Base-by-base conservation (phyloP, 768 basidiomycete genomes). In the Macrocybe gigantea region DNA sequence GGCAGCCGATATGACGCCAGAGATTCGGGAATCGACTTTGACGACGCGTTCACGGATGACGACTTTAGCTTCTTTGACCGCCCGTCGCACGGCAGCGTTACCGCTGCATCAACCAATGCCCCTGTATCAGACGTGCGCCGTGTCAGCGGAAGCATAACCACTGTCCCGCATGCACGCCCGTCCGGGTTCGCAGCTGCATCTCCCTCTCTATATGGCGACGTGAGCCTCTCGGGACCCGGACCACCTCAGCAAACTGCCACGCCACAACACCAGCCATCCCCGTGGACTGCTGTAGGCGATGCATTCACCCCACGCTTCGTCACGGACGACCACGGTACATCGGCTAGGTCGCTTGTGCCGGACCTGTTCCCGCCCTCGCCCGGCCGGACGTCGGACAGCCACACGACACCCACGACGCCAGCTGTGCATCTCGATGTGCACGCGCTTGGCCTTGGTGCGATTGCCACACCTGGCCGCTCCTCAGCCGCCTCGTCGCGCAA, bases 1-100 rank as follows among this genome's bases (percentile, higher is more conserved):
- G 40, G 48, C 45, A 38, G 33, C 15, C 9, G 39, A 10, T 44
- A 33, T 33, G 31, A 38, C 9, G 33, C 46, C 7, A 45, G 45
- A 11, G 50, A 42, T 11, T 42, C n/a, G 29, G 48, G 50, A 14
- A 66, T 74, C 62, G 79, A 78, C 38, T 78, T 78, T 45, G 80
- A 83, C 33, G 77, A 80, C 14, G 75, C 71, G 1, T 83, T 92
- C 56, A 91, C 90, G 0, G 90, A 93, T 44, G 90, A 91, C 47
- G 90, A 93, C 62, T 93, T 93, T 62, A 85, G 79, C 60, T 93
- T 89, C 64, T 93, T 92, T 59, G 88, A 93, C 58, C 73, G 72
- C 22, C 82, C 80, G 22, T 22, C 22, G 22, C 22, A 22, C 22
- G 22, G 22, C 22, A 22, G 22, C 22, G 22, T 22, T 22, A 22